phyloP scores from a whole-genome alignment of 495 filamentous ascomycete species.

The Penicillium arizonense region DNA sequence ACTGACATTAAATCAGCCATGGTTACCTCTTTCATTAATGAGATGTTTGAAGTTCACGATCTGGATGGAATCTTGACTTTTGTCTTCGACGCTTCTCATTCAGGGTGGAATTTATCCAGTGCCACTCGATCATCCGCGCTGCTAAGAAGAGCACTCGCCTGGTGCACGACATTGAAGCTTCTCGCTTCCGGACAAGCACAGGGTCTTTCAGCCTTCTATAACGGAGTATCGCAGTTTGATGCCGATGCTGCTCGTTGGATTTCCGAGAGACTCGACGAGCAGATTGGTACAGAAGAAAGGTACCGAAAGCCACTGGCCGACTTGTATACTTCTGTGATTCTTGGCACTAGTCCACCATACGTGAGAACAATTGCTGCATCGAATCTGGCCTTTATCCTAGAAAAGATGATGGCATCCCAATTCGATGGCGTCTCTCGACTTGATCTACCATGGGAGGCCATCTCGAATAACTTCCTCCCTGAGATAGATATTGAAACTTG shows the following conservation, averaged over 20 bases:
- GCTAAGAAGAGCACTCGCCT: slow-evolving; percentile 38
- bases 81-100: slow-evolving; percentile 28
- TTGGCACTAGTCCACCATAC: slow-evolving; percentile 24
- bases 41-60: slow-evolving; percentile 27
- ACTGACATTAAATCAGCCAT: slow-evolving; percentile 10
- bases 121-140: slow-evolving; percentile 39
- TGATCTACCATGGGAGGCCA: slow-evolving; percentile 25
- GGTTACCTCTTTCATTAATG: slow-evolving; percentile 19
- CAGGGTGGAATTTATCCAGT: slow-evolving; percentile 32
- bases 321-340: slow-evolving; percentile 33
- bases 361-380: slow-evolving; percentile 32
- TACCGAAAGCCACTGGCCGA: slow-evolving; percentile 23
- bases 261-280: slow-evolving; percentile 29
- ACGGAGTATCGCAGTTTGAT: slow-evolving; percentile 30
- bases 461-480: slow-evolving; percentile 23
- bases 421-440: slow-evolving; percentile 10
- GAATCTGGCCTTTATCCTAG: slow-evolving; percentile 35
- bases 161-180: slow-evolving; percentile 31
- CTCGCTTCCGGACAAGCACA: slow-evolving; percentile 18
- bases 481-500: slow-evolving; percentile 26
- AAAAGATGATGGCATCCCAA: slow-evolving; percentile 22
- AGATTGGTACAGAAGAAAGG: slow-evolving; percentile 16
- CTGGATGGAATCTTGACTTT: slow-evolving; percentile 27
- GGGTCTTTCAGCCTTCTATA: slow-evolving; percentile 23
- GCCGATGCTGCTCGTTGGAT: slow-evolving; percentile 41